Evolutionary conservation across 345 rosid species (phyloP).

Genomic region (Eucalyptus sp.): DNA sequence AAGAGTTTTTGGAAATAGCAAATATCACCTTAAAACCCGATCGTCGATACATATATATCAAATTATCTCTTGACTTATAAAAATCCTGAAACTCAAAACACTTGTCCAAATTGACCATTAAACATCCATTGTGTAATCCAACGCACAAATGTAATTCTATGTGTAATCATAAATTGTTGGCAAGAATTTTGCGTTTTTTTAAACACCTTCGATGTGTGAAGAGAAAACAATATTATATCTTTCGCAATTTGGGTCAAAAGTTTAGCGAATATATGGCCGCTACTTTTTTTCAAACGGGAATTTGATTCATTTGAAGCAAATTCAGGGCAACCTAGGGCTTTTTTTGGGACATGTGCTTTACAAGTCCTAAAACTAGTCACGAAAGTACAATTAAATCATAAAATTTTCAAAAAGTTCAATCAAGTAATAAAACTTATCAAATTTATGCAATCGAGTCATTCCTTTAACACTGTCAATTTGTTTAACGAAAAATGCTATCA

Average conservation of each 20-base stretch:
- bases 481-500: accelerated
- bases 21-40: not conserved
- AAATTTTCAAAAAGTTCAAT: accelerated
- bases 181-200: accelerated
- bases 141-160: accelerated
- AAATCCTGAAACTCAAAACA: accelerated
- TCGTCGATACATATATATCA: accelerated
- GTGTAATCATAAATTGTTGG: accelerated
- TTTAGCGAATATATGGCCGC: accelerated
- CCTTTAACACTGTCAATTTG: accelerated
- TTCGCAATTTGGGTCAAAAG: not conserved
- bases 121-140: not conserved
- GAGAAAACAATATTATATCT: not conserved
- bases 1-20: not conserved
- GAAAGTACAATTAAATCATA: accelerated
- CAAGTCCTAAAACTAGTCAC: accelerated
- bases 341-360: too few relatives aligned
- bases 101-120: accelerated
- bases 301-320: not conserved
- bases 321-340: not conserved
- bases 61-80: accelerated
- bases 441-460: accelerated
- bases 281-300: accelerated
- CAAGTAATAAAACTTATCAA: accelerated
- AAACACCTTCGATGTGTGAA: accelerated